Evolutionary conservation across 2,329 filamentous ascomycete species (phyloP).

Genomic region (Neopestalotiopsis sp.): DNA sequence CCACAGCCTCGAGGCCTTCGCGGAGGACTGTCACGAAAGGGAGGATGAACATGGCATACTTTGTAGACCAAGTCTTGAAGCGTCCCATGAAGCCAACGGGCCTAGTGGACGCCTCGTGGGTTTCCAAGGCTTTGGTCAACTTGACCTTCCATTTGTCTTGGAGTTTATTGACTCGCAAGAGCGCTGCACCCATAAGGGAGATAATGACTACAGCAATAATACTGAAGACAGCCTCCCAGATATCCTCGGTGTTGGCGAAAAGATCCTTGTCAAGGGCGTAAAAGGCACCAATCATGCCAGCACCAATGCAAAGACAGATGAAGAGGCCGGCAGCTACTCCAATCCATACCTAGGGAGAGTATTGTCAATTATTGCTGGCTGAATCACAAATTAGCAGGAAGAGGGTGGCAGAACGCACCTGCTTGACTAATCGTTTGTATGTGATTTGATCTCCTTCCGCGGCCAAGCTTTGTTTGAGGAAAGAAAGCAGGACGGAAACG

Average conservation of each 20-base stretch:
- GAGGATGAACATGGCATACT: constrained; percentile 84
- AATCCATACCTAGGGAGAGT: constrained; percentile 63
- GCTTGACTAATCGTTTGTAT: constrained; percentile 71
- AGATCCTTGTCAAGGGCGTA: constrained; percentile 71
- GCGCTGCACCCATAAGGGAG: constrained; percentile 77
- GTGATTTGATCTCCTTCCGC: constrained; percentile 64
- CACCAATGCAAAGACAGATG: constrained; percentile 69
- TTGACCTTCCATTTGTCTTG: constrained; percentile 89
- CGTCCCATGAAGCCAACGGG: constrained; percentile 36
- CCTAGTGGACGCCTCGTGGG: constrained; percentile 49
- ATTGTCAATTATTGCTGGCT: background rate
- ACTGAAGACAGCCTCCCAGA: constrained; percentile 82
- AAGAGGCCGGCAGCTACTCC: constrained; percentile 67
- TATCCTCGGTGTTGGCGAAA: constrained; percentile 72
- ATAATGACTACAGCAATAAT: constrained; percentile 81
- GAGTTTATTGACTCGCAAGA: constrained; percentile 82
- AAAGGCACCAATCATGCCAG: constrained; percentile 73
- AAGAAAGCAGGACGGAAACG: constrained; percentile 84
- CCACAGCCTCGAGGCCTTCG: constrained; percentile 84
- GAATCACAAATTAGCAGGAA: too few species aligned
- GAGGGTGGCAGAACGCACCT: constrained; percentile 47
- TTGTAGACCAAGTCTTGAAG: constrained; percentile 71
- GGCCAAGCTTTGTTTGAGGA: constrained; percentile 79
- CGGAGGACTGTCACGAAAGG: constrained; percentile 88
- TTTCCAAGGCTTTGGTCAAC: constrained; percentile 72